Conservation (phyloP, 2,329 filamentous ascomycete species). For the Paecilomyces sp. region DNA sequence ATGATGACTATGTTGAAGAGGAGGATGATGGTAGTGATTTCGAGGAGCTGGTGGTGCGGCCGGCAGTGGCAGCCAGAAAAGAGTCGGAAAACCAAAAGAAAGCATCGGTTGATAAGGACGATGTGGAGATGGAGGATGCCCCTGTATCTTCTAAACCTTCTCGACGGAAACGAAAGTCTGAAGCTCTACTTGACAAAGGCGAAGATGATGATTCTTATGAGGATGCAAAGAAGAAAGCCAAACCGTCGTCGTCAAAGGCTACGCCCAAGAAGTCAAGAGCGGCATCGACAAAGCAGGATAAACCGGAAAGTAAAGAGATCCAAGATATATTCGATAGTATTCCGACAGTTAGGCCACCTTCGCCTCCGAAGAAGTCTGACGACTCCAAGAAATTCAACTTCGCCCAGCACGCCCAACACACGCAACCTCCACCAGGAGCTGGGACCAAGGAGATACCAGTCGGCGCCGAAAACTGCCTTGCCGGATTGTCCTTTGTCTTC, state of each 20-base stretch:
- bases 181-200: constrained; percentile 46
- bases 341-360: constrained; percentile 72
- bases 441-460: constrained; percentile 66
- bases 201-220: constrained; percentile 50
- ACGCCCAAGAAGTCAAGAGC: constrained; percentile 45
- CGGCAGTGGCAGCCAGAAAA: constrained; percentile 48
- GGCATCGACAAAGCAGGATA: constrained; percentile 58
- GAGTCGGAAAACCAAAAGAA: constrained; percentile 30
- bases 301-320: constrained; percentile 62
- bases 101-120: constrained; percentile 30
- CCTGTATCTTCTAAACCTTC: constrained; percentile 41
- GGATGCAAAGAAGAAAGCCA: constrained; percentile 50
- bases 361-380: constrained; percentile 67
- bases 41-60: constrained; percentile 57
- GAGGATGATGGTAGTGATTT: constrained; percentile 55
- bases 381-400: constrained; percentile 72
- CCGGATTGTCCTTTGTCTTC: constrained; percentile 88
- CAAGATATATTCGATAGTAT: constrained; percentile 85
- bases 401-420: constrained; percentile 52
- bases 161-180: constrained; percentile 51
- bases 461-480: constrained; percentile 82
- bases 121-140: constrained; percentile 49
- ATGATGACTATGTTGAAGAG: constrained; percentile 64
- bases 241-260: constrained; percentile 21
- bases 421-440: constrained; percentile 56